Conservation (phyloP, 139 green algal genomes). For the Medakamo hakoo region DNA sequence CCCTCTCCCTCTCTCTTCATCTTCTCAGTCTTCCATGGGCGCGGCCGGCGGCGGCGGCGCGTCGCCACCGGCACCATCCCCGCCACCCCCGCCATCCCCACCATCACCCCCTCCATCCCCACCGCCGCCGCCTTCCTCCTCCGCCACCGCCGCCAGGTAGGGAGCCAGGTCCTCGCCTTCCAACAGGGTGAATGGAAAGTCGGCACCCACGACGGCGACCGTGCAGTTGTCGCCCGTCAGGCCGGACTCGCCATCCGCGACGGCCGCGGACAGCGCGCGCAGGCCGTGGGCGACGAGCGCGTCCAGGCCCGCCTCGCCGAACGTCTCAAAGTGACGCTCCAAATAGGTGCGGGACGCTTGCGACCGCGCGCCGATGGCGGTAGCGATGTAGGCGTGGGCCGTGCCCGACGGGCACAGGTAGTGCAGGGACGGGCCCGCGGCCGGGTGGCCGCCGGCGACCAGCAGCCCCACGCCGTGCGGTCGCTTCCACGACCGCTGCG, state of each 20-base stretch:
- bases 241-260: slow-evolving; percentile 48
- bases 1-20: no score
- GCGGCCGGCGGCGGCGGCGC: no score
- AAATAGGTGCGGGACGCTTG: slow-evolving; percentile 95
- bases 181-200: slow-evolving; percentile 59
- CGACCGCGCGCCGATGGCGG: slow-evolving; percentile 83
- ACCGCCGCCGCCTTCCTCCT: no score
- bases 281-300: slow-evolving; percentile 72
- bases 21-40: no score
- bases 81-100: no score
- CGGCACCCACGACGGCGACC: slow-evolving; percentile 65
- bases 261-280: slow-evolving; percentile 26
- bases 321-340: slow-evolving; percentile 81
- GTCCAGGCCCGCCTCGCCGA: slow-evolving; percentile 47
- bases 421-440: slow-evolving; percentile 60
- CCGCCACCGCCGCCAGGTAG: slow-evolving; percentile 31
- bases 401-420: slow-evolving; percentile 90
- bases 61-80: no score
- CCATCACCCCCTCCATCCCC: no score
- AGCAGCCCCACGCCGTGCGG: slow-evolving; percentile 92
- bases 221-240: slow-evolving; percentile 66
- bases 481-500: slow-evolving; percentile 81
- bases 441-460: slow-evolving; percentile 61
- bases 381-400: slow-evolving; percentile 94
- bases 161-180: slow-evolving; percentile 49